These are phyloP conservation scores for Ramalina peruviana DNA, from an alignment of 495 filamentous ascomycete genomes.

Conservation along the genomic window DNA sequence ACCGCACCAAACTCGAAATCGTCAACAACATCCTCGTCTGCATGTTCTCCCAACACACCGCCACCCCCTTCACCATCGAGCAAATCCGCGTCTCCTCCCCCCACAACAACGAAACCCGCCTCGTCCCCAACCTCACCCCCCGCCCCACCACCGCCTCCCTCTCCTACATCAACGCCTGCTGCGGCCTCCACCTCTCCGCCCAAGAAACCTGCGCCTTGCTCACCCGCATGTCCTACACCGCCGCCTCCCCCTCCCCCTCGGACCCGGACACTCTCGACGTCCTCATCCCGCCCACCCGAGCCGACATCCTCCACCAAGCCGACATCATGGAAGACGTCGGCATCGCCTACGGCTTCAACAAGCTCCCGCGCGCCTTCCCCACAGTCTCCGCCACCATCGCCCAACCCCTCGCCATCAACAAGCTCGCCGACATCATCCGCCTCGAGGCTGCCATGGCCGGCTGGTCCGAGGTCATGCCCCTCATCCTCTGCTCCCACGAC, in stretches of 20 bases:
- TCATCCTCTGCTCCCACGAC: constrained; percentile 94
- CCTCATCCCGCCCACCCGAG: constrained; percentile 71
- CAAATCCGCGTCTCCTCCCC: constrained; percentile 80
- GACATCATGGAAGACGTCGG: constrained; percentile 99
- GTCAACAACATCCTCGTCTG: constrained; percentile 88
- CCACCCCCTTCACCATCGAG: constrained; percentile 83
- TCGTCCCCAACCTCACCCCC: constrained; percentile 65
- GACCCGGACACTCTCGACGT: constrained; percentile 60
- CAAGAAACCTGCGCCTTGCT: constrained; percentile 61
- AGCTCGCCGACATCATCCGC: constrained; percentile 82
- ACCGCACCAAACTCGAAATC: constrained; percentile 92
- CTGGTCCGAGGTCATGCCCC: constrained; percentile 90
- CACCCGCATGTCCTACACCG: constrained; percentile 71
- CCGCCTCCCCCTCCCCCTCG: constrained; percentile 47
- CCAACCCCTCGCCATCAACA: constrained; percentile 81
- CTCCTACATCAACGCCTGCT: constrained; percentile 84
- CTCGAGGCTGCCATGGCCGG: constrained; percentile 86
- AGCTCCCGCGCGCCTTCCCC: constrained; percentile 69
- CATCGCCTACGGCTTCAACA: constrained; percentile 93
- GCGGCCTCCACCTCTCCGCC: constrained; percentile 61
- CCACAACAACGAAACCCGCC: constrained; percentile 71
- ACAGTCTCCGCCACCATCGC: constrained; percentile 73
- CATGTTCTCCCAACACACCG: constrained; percentile 92
- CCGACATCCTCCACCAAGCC: constrained; percentile 88
- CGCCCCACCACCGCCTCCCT: constrained; percentile 69